A percentile compares a stretch with the other conserved stretches of the same genome.
Conservation (phyloP, 768 basidiomycete genomes). For the Mycena rebaudengoi region DNA sequence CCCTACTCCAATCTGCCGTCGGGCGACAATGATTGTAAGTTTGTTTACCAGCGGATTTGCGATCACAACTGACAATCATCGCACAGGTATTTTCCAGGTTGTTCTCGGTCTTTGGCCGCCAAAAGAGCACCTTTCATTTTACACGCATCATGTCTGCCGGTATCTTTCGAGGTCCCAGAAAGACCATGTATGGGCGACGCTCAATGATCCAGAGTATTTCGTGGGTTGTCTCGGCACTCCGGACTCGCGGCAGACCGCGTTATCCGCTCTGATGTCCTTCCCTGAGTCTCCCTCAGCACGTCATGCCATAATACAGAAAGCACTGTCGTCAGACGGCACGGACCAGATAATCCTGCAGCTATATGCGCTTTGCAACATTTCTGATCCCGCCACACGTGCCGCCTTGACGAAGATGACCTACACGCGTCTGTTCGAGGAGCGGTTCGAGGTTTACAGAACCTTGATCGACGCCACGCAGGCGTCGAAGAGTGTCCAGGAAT, state of each 20-base stretch:
- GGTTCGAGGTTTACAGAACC: constrained; percentile 16
- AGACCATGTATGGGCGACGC: constrained; percentile 17
- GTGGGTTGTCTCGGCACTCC: neutral
- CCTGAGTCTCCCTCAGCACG: constrained; percentile 20
- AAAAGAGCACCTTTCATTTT: constrained; percentile 17
- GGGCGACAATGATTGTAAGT: constrained; percentile 24
- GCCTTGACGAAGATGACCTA: constrained; percentile 24
- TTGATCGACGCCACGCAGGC: constrained; percentile 21
- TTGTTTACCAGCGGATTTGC: neutral
- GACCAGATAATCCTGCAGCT: constrained; percentile 13
- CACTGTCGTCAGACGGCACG: constrained; percentile 8
- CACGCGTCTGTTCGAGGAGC: constrained; percentile 26
- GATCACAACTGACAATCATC: constrained; percentile 6
- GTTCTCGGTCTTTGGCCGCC: constrained; percentile 21
- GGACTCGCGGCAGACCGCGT: neutral
- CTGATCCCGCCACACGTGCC: constrained; percentile 19
- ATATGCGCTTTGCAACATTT: constrained; percentile 25
- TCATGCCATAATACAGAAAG: constrained; percentile 14
- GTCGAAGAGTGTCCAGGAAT: constrained; percentile 16
- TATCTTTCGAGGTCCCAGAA: constrained; percentile 15
- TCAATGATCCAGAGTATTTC: constrained; percentile 21
- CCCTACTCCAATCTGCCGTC: constrained; percentile 24
- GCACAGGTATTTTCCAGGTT: constrained; percentile 22
- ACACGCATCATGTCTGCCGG: neutral
- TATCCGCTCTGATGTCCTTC: constrained; percentile 6